These are phyloP conservation scores for Chrysoporthe deuterocubensis DNA, from an alignment of 2,329 filamentous ascomycete genomes.

Conservation along the genomic window DNA sequence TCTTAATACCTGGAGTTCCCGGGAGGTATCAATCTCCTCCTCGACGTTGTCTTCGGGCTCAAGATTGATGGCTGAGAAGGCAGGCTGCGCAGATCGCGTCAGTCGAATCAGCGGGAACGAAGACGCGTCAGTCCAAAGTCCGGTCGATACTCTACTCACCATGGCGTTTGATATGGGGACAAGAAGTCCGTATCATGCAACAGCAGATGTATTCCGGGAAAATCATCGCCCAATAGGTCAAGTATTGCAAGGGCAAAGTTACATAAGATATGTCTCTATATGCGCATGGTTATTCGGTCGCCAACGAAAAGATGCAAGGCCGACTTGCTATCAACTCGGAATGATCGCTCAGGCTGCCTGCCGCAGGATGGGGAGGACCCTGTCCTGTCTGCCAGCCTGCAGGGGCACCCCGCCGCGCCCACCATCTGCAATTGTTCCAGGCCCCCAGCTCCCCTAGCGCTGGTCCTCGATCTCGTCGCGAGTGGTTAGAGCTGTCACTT, in stretches of 20 bases:
- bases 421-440: slow-evolving; percentile 5
- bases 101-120: not conserved
- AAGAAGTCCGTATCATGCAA: not conserved
- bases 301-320: not conserved
- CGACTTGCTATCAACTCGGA: not conserved
- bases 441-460: slow-evolving; percentile 6
- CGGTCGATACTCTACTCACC: not conserved
- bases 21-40: slow-evolving; percentile 92
- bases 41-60: slow-evolving; percentile 89
- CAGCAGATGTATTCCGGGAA: not conserved
- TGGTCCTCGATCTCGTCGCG: not conserved
- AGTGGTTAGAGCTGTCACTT: slow-evolving; percentile 13
- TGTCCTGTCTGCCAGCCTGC: not conserved
- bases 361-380: not conserved
- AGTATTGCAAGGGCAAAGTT: not conserved
- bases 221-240: not conserved
- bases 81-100: slow-evolving; percentile 48
- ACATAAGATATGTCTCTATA: not conserved
- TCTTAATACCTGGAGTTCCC: slow-evolving; percentile 74
- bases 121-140: not conserved
- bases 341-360: not conserved
- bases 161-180: not conserved
- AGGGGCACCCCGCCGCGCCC: slow-evolving; percentile 4
- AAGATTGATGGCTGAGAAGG: slow-evolving; percentile 89
- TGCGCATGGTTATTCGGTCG: not conserved